Conservation (phyloP, 2,329 filamentous ascomycete genomes). For the Phaeosphaeriaceae sp. region DNA sequence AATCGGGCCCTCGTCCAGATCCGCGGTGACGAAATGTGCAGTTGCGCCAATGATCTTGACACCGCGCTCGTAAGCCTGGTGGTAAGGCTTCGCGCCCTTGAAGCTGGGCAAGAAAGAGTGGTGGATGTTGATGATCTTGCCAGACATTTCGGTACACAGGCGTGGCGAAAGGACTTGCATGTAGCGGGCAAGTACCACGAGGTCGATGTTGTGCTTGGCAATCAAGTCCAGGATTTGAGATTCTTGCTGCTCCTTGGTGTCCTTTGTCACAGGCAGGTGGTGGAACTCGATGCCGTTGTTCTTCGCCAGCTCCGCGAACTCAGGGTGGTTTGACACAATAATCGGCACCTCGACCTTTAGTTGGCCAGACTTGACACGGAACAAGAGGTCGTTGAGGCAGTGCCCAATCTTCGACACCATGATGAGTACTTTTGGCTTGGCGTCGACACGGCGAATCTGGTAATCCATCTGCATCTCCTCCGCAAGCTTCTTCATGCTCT, state of each 20-base stretch:
- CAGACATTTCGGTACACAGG: slow-evolving; percentile 80
- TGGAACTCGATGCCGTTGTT: slow-evolving; percentile 81
- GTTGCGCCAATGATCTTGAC: slow-evolving; percentile 90
- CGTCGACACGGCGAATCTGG: slow-evolving; percentile 71
- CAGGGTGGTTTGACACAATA: slow-evolving; percentile 83
- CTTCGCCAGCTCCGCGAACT: slow-evolving; percentile 72
- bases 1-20: slow-evolving; percentile 86
- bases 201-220: slow-evolving; percentile 73
- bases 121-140: slow-evolving; percentile 91
- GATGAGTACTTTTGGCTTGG: slow-evolving; percentile 80
- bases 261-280: slow-evolving; percentile 80
- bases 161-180: slow-evolving; percentile 84
- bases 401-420: slow-evolving; percentile 92
- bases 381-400: slow-evolving; percentile 84
- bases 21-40: slow-evolving; percentile 85
- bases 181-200: slow-evolving; percentile 83
- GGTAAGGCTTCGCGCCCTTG: slow-evolving; percentile 89
- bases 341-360: slow-evolving; percentile 77
- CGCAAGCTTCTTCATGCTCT: slow-evolving; percentile 70
- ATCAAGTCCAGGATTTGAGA: slow-evolving; percentile 74
- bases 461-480: slow-evolving; percentile 73
- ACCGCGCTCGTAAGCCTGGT: slow-evolving; percentile 84
- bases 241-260: slow-evolving; percentile 80
- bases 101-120: slow-evolving; percentile 86
- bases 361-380: slow-evolving; percentile 77